These are phyloP conservation scores for Trichoderma arundinaceum DNA, from an alignment of 2,329 filamentous ascomycete species.

Conservation along the genomic window DNA sequence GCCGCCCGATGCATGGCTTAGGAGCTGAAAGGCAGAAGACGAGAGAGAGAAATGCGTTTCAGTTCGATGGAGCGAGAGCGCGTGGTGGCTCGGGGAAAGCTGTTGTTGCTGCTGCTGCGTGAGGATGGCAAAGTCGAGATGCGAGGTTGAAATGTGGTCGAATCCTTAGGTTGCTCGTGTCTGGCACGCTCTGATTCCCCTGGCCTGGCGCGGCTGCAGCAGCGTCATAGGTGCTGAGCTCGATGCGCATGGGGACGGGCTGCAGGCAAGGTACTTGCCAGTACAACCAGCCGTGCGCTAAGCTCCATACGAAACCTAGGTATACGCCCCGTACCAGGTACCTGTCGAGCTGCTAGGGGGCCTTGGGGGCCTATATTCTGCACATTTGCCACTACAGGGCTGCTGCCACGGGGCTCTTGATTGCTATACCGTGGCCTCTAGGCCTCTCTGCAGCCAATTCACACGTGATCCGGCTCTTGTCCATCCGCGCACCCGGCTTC, in stretches of 20 bases:
- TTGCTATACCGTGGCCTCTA: conserved; percentile 25
- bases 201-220: conserved; percentile 27
- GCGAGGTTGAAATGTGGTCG: conserved; percentile 42
- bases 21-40: conserved; percentile 21
- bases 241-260: background rate
- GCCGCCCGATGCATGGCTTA: conserved; percentile 79
- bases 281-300: background rate
- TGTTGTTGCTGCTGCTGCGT: background rate
- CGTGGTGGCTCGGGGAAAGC: background rate
- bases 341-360: background rate
- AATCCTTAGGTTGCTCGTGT: conserved; percentile 2
- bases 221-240: conserved; percentile 37
- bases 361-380: too few species aligned
- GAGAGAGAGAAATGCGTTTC: conserved; percentile 33
- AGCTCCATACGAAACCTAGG: background rate
- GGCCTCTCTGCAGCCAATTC: background rate
- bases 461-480: conserved; percentile 31
- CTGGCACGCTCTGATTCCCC: background rate
- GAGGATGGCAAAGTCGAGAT: conserved; percentile 22
- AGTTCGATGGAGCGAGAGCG: conserved; percentile 18
- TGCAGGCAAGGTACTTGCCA: background rate
- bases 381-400: too few species aligned
- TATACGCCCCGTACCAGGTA: background rate
- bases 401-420: background rate
- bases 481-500: conserved; percentile 10